Percentiles rank a stretch among this genome's conserved stretches.
Conservation (phyloP, 2,329 filamentous ascomycete genomes). For the Microsporum ferrugineum region DNA sequence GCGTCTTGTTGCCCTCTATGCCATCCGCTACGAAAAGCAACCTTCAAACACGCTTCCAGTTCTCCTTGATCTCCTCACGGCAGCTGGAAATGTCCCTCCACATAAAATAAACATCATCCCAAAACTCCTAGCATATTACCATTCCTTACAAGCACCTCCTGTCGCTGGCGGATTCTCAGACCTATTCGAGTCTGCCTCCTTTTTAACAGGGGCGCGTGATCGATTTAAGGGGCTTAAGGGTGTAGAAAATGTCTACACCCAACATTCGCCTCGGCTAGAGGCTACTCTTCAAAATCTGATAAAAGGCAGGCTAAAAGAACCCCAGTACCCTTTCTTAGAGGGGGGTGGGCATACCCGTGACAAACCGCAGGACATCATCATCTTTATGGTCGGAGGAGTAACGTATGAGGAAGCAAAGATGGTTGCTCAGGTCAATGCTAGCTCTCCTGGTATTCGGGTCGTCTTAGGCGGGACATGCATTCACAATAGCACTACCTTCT, state of each 20-base stretch:
- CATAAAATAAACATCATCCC: conserved; percentile 67
- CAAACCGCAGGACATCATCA: conserved; percentile 90
- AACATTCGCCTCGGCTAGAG: conserved; percentile 83
- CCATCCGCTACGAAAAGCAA: conserved; percentile 79
- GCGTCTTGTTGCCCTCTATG: conserved; percentile 84
- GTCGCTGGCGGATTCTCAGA: conserved; percentile 73
- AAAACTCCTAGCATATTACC: conserved; percentile 73
- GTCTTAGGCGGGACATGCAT: conserved; percentile 80
- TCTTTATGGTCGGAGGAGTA: conserved; percentile 86
- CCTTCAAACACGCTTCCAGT: conserved; percentile 73
- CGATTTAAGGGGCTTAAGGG: conserved; percentile 92
- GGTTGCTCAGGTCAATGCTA: conserved; percentile 88
- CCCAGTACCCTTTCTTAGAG: conserved; percentile 88
- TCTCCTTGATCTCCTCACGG: conserved; percentile 72
- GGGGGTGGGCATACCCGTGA: conserved; percentile 76
- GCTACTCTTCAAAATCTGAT: conserved; percentile 82
- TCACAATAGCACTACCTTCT: conserved; percentile 76
- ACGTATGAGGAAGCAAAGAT: conserved; percentile 97
- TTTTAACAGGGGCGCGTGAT: conserved; percentile 78
- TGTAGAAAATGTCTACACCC: conserved; percentile 97
- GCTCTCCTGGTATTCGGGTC: conserved; percentile 74
- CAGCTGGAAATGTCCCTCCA: conserved; percentile 67
- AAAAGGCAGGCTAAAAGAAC: conserved; percentile 75
- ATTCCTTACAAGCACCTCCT: conserved; percentile 69
- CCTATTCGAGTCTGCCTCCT: conserved; percentile 80